Conservation (phyloP, 2,329 filamentous ascomycete species). For the Herpomyces periplanetae region DNA sequence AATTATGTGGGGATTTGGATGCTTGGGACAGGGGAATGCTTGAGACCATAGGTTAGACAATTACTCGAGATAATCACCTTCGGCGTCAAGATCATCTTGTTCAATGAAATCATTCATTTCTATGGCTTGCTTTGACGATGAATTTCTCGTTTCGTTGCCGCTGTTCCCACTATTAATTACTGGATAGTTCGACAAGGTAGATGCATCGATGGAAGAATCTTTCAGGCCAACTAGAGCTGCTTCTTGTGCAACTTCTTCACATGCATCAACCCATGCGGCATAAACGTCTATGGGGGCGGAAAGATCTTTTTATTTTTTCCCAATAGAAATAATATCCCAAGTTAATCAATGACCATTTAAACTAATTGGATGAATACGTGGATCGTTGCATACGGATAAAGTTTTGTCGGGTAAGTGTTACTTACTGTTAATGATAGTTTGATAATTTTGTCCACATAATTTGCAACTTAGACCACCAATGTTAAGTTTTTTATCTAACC, state of each 20-base stretch:
- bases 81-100: slow-evolving; percentile 12
- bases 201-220: not conserved
- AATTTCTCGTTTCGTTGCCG: not conserved
- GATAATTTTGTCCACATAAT: slow-evolving; percentile 68
- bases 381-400: too few species aligned
- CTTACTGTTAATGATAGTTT: slow-evolving; percentile 68
- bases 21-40: too few species aligned
- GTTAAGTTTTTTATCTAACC: slow-evolving; percentile 68
- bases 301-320: slow-evolving; percentile 18
- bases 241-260: slow-evolving; percentile 26
- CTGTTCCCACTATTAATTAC: slow-evolving; percentile 4
- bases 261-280: slow-evolving; percentile 92
- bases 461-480: slow-evolving; percentile 59
- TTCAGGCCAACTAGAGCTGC: slow-evolving; percentile 7
- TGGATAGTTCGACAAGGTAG: slow-evolving; percentile 3
- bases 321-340: not conserved
- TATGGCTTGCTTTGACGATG: slow-evolving; percentile 2
- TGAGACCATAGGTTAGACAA: too few species aligned
- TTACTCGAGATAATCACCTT: too few species aligned
- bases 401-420: slow-evolving; percentile 3
- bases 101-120: slow-evolving; percentile 6
- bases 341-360: not conserved
- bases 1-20: too few species aligned
- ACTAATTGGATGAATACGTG: not conserved
- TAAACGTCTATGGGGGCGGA: slow-evolving; percentile 81